phyloP scores from a whole-genome alignment of 768 basidiomycete species.

The Termitomyces heimii region DNA sequence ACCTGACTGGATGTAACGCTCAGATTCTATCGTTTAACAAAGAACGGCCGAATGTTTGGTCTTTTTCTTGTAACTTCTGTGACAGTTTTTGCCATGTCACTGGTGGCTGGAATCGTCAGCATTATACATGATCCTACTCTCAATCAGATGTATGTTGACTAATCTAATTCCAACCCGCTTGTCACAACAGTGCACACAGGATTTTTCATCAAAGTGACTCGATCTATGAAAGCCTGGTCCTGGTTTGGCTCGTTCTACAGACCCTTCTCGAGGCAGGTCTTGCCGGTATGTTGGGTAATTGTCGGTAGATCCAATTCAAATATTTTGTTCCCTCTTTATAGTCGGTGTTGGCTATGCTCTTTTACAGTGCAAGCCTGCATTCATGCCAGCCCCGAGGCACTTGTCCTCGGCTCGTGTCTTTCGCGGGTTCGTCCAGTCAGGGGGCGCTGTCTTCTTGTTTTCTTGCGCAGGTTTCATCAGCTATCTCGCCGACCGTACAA shows the following conservation, averaged over 20 bases:
- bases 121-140: conserved; percentile 9
- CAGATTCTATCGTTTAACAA: conserved; percentile 11
- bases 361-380: conserved; percentile 11
- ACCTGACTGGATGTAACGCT: conserved; percentile 8
- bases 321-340: neutral
- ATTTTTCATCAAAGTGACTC: neutral
- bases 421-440: conserved; percentile 30
- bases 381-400: conserved; percentile 7
- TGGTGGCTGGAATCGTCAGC: conserved; percentile 10
- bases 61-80: neutral
- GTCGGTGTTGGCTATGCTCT: conserved; percentile 18
- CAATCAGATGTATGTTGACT: conserved; percentile 12
- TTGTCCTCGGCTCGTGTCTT: conserved; percentile 25
- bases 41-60: conserved; percentile 1
- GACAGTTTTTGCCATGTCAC: conserved; percentile 11
- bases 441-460: conserved; percentile 28
- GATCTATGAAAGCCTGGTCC: neutral
- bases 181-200: neutral
- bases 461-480: conserved; percentile 27
- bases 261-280: conserved; percentile 6
- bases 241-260: conserved; percentile 8
- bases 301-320: no score
- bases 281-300: neutral
- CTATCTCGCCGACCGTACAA: conserved; percentile 19
- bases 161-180: neutral